Percentiles rank a stretch among this genome's conserved stretches.
These are phyloP conservation scores for Cadophora sp. DNA, from an alignment of 2,329 filamentous ascomycete species.

Conservation along the genomic window DNA sequence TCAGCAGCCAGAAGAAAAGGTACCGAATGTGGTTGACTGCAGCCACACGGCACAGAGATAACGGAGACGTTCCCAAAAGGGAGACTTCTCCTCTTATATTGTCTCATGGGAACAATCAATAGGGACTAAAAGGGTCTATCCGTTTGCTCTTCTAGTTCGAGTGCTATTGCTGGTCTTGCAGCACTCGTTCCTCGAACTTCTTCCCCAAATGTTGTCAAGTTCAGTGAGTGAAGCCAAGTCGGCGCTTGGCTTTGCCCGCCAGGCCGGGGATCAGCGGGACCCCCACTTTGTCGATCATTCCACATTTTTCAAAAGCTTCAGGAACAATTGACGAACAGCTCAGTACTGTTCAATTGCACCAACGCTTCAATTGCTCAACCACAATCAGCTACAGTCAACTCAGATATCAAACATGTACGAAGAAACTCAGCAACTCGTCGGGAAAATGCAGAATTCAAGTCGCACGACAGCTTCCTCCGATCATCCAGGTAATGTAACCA, in stretches of 20 bases:
- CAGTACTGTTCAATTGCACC: not conserved
- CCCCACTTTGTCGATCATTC: not conserved
- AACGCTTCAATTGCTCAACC: not conserved
- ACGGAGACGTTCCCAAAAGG: not conserved
- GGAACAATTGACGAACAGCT: not conserved
- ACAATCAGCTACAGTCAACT: not conserved
- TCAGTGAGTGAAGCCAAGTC: not conserved
- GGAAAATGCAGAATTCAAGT: slow-evolving; percentile 36
- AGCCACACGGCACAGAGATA: not conserved
- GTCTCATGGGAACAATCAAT: not conserved
- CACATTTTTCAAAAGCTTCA: not conserved
- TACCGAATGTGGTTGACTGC: not conserved
- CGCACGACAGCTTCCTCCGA: slow-evolving; percentile 25
- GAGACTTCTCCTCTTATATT: not conserved
- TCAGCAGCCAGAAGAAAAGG: not conserved
- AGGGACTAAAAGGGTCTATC: not conserved
- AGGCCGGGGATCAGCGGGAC: not conserved
- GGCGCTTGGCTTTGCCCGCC: not conserved
- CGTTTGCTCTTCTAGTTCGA: not conserved
- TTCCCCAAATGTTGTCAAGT: not conserved
- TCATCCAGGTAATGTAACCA: slow-evolving; percentile 37
- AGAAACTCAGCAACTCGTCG: slow-evolving; percentile 12
- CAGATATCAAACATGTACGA: slow-evolving; percentile 28
- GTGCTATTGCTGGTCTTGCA: not conserved
- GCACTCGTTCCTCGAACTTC: not conserved